Evolutionary conservation across 768 basidiomycete species (phyloP).

Genomic region (Podaxis sp.): DNA sequence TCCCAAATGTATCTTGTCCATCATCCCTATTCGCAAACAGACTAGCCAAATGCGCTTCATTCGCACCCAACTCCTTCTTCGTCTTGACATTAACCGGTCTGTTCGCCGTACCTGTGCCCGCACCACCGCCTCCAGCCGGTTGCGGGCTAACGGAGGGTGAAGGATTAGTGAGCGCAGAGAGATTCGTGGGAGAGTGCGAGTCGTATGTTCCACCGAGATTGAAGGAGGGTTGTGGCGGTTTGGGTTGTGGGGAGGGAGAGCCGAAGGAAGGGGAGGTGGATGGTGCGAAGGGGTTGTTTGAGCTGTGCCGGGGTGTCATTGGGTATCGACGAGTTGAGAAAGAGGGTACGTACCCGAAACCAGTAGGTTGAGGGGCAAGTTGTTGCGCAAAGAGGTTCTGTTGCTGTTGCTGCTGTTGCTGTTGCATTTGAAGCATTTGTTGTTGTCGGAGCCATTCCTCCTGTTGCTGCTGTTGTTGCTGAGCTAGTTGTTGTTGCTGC

Average conservation of each 20-base stretch:
- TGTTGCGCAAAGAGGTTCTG: constrained; percentile 46
- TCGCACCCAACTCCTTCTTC: constrained; percentile 40
- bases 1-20: constrained; percentile 95
- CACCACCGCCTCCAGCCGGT: constrained; percentile 8
- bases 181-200: constrained; percentile 41
- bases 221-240: constrained; percentile 51
- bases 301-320: constrained; percentile 36
- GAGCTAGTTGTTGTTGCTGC: constrained; percentile 40
- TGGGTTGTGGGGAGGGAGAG: constrained; percentile 17
- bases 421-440: constrained; percentile 42
- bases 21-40: constrained; percentile 88
- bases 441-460: constrained; percentile 46
- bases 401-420: constrained; percentile 46
- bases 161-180: constrained; percentile 38
- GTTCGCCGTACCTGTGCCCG: constrained; percentile 23
- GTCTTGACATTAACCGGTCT: constrained; percentile 35
- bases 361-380: constrained; percentile 60
- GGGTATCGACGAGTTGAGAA: not conserved
- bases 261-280: constrained; percentile 27
- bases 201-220: constrained; percentile 70
- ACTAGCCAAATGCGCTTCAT: constrained; percentile 75
- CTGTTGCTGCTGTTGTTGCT: constrained; percentile 53
- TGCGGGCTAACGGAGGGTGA: constrained; percentile 29
- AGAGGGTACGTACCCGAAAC: constrained; percentile 55
- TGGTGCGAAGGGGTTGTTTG: constrained; percentile 94